Evolutionary conservation across 106 monocot genomes (phyloP).

Genomic region (Acorus calamus): DNA sequence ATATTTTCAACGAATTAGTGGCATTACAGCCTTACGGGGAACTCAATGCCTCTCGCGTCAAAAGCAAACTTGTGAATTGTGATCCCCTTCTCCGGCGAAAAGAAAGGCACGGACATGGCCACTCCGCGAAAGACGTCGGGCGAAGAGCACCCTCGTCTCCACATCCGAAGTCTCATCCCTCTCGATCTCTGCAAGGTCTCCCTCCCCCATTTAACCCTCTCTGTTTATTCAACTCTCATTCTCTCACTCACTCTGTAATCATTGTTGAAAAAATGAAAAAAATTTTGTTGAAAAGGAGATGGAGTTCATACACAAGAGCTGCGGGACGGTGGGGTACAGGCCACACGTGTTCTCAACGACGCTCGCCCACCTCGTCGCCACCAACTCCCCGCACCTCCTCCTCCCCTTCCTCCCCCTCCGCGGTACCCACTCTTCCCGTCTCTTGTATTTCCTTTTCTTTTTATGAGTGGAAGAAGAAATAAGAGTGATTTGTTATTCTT

Average conservation of each 20-base stretch:
- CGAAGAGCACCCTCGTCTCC: conserved; percentile 40
- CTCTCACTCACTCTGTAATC: no score
- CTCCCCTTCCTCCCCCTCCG: conserved; percentile 61
- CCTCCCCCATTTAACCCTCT: neutral
- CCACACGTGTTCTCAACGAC: conserved; percentile 81
- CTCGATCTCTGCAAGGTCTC: conserved; percentile 63
- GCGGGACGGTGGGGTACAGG: conserved; percentile 67
- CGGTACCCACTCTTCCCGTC: neutral
- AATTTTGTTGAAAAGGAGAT: conserved; percentile 42
- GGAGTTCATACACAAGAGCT: conserved; percentile 85
- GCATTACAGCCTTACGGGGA: no score
- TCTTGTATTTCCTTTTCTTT: neutral
- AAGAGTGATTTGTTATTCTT: neutral
- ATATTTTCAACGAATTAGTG: no score
- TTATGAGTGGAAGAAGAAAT: neutral
- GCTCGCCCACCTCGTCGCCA: conserved; percentile 73
- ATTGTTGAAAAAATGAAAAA: no score
- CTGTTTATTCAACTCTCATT: no score
- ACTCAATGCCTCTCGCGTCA: neutral
- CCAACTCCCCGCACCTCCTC: conserved; percentile 63
- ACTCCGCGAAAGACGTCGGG: neutral
- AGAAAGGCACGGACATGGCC: neutral
- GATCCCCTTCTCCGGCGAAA: neutral
- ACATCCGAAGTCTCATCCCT: conserved; percentile 43
- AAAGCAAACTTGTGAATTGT: neutral